phyloP scores from a whole-genome alignment of 768 basidiomycete genomes.

The Coprinopsis cinerea region DNA sequence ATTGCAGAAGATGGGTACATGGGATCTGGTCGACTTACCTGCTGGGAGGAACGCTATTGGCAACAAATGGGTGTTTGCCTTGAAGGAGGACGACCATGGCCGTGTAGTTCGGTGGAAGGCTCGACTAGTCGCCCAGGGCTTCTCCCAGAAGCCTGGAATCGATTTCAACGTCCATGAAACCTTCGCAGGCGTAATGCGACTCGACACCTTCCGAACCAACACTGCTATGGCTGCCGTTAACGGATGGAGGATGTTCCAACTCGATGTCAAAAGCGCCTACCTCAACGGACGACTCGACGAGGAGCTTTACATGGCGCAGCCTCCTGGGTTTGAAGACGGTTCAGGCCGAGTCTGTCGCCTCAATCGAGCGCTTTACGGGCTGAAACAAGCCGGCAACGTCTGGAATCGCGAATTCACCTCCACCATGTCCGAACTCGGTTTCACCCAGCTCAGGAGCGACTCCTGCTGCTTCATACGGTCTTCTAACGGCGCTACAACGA shows the following conservation, averaged over 20 bases:
- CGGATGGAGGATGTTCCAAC: too few species aligned
- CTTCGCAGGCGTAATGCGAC: too few species aligned
- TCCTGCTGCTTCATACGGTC: conserved; percentile 19
- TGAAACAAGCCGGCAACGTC: conserved; percentile 30
- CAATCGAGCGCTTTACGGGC: conserved; percentile 30
- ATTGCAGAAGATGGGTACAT: too few species aligned
- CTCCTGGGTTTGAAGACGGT: conserved; percentile 7
- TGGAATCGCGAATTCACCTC: conserved; percentile 23
- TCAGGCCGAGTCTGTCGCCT: conserved; percentile 13
- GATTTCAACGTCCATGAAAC: too few species aligned
- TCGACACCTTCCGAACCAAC: too few species aligned
- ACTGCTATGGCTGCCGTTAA: too few species aligned
- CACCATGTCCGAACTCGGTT: conserved; percentile 18
- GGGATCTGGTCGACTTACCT: neutral
- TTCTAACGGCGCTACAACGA: conserved; percentile 13
- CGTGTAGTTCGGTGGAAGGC: too few species aligned
- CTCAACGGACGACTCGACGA: conserved; percentile 11
- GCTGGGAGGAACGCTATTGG: neutral
- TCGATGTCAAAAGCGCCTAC: conserved; percentile 10
- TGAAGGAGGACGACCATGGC: too few species aligned
- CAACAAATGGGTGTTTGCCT: neutral
- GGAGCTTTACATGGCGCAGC: conserved; percentile 11
- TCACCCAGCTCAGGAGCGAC: conserved; percentile 19
- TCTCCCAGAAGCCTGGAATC: too few species aligned
- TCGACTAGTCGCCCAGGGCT: too few species aligned